Conservation (phyloP, 805 yeast genomes). For the Isabelozyma pseudorhagii region DNA sequence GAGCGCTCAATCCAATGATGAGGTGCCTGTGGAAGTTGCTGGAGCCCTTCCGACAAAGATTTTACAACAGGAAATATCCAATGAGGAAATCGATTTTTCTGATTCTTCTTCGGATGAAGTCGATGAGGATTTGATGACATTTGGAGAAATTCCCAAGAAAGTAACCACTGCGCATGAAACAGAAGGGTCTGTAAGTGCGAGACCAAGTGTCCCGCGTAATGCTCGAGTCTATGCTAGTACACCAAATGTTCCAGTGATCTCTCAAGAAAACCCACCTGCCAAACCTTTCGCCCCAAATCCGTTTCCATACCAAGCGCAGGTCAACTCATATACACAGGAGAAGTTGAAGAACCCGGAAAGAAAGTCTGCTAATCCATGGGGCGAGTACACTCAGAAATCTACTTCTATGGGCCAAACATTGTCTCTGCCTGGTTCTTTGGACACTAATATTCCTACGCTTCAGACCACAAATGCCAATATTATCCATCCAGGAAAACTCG, state of each 20-base stretch:
- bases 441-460: not conserved
- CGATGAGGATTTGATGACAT: not conserved
- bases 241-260: not conserved
- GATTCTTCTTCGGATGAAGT: not conserved
- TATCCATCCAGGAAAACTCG: not conserved
- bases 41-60: not conserved
- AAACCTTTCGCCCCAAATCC: not conserved
- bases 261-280: not conserved
- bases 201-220: not conserved
- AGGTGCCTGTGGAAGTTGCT: not conserved
- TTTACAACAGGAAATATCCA: not conserved
- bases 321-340: not conserved
- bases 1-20: not conserved
- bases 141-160: not conserved
- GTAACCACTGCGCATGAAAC: not conserved
- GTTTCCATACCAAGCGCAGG: not conserved
- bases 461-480: not conserved
- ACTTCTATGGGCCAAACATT: not conserved
- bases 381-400: conserved; percentile 16
- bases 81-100: not conserved
- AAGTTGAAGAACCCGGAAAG: conserved; percentile 1
- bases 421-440: conserved; percentile 1
- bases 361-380: conserved; percentile 33
- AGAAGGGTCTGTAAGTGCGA: not conserved
- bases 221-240: not conserved